Evolutionary conservation across 805 yeast genomes (phyloP), one percentile per base, ranked within the genome.

Genomic region (Cyberlindnera xylosilytica): DNA sequence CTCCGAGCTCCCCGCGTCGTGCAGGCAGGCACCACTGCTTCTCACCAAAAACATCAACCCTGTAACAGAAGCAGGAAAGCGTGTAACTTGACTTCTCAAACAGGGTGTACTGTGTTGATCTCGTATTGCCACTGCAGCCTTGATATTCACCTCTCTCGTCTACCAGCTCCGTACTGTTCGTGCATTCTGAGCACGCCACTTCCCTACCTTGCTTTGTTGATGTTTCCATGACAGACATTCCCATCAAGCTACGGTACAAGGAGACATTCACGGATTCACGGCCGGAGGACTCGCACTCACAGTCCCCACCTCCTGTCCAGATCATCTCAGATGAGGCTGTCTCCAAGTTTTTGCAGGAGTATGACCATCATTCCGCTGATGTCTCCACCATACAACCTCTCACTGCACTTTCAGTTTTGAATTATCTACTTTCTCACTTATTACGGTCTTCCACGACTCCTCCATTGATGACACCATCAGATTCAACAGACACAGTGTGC

Each of bases 251-350:
- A 24, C 38, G 41, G 33, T 16, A 37, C 7, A 32, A 18, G 10
- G 36, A 38, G 38, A 47, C 51, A 13, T 47, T 47, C 34, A 43
- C 44, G 10, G 51, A 47, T 28, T 16, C 20, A 9, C 37, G 43
- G 3, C 11, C 27, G 6, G 23, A 33, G 11, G 41, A 44, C 19
- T 34, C 56, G 5, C 17, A 13, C n/a, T 29, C 47, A 1, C 42
- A 44, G 24, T 34, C 56, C 6, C 54, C 54, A 5, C 30, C 39
- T 3, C 38, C 46, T 1, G 17, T 39, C 4, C 43, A 41, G 8
- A 29, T 24, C 27, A 38, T 50, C 1, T 38, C 39, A 9, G 47
- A 44, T 6, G 42, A 48, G 10, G 53, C 52, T 39, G 26, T 53
- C n/a, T 5, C 11, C 2, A 13, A 9, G 6, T 28, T 41, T 10